These are phyloP conservation scores for Vitis rupestris DNA, from an alignment of 164 flowering plant species.

Conservation along the genomic window DNA sequence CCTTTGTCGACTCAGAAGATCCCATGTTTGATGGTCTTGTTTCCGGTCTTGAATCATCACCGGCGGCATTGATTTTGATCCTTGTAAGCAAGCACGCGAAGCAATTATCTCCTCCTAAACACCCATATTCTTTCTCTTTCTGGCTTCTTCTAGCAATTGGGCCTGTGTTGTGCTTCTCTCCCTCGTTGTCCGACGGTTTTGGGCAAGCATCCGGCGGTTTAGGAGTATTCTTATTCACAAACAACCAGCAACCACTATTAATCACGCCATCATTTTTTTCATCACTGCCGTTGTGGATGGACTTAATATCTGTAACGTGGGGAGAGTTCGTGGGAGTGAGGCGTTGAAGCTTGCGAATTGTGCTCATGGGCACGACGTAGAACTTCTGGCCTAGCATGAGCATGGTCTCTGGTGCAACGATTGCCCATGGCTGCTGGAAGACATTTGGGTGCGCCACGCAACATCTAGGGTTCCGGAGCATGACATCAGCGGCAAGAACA, in stretches of 20 bases:
- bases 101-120: constrained; percentile 17
- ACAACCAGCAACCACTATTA: constrained; percentile 24
- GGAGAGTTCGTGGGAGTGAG: constrained; percentile 13
- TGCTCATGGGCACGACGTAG: constrained; percentile 55
- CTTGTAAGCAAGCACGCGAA: constrained; percentile 20
- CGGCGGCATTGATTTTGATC: constrained; percentile 6
- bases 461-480: constrained; percentile 55
- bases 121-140: constrained; percentile 1
- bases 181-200: background rate
- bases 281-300: background rate
- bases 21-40: background rate
- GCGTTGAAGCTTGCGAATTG: constrained; percentile 47
- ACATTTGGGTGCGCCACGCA: constrained; percentile 51
- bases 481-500: constrained; percentile 44
- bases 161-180: background rate
- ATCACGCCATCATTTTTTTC: constrained; percentile 5
- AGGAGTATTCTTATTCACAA: background rate
- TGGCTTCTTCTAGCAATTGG: background rate
- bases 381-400: constrained; percentile 52
- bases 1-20: constrained; percentile 15
- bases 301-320: background rate
- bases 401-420: constrained; percentile 45
- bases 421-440: constrained; percentile 52
- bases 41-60: constrained; percentile 4
- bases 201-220: constrained; percentile 5